A percentile compares a stretch with the other conserved stretches of the same genome.
Evolutionary conservation across 2,329 filamentous ascomycete species (phyloP).

Genomic region (Fonsecaea pedrosoi): DNA sequence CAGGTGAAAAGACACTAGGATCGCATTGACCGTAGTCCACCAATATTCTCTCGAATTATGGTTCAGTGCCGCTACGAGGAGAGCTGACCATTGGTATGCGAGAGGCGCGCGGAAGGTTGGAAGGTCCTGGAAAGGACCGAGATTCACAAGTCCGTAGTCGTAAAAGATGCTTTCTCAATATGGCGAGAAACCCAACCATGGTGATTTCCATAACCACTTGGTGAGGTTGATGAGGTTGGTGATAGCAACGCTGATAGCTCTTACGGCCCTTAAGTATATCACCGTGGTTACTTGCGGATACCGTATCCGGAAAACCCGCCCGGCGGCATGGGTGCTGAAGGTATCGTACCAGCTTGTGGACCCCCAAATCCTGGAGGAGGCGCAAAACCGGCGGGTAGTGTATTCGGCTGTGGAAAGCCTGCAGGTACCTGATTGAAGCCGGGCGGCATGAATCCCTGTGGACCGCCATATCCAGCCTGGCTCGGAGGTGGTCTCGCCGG

Average conservation of each 20-base stretch:
- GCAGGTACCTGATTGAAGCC: slow-evolving; percentile 47
- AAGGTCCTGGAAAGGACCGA: background rate
- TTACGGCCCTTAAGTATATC: background rate
- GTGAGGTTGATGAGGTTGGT: background rate
- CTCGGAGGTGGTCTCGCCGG: slow-evolving; percentile 74
- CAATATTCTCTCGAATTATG: background rate
- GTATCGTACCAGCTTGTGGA: slow-evolving; percentile 30
- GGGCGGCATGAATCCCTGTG: slow-evolving; percentile 59
- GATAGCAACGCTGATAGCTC: background rate
- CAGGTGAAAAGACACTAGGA: background rate
- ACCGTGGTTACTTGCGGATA: slow-evolving; percentile 31
- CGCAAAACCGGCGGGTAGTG: slow-evolving; percentile 59
- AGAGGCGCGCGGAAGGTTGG: background rate
- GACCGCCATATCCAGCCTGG: slow-evolving; percentile 72
- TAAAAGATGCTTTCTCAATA: background rate
- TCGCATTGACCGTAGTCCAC: background rate
- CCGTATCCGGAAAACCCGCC: slow-evolving; percentile 35
- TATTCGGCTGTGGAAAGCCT: slow-evolving; percentile 49
- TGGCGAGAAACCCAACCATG: background rate
- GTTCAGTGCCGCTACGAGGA: background rate
- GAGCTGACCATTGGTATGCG: background rate
- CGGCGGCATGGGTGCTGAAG: slow-evolving; percentile 38
- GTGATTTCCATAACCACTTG: background rate
- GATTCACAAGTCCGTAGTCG: background rate
- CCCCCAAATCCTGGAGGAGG: slow-evolving; percentile 56